These are phyloP conservation scores for Claviceps humidiphila DNA, from an alignment of 2,329 filamentous ascomycete genomes.

Conservation along the genomic window DNA sequence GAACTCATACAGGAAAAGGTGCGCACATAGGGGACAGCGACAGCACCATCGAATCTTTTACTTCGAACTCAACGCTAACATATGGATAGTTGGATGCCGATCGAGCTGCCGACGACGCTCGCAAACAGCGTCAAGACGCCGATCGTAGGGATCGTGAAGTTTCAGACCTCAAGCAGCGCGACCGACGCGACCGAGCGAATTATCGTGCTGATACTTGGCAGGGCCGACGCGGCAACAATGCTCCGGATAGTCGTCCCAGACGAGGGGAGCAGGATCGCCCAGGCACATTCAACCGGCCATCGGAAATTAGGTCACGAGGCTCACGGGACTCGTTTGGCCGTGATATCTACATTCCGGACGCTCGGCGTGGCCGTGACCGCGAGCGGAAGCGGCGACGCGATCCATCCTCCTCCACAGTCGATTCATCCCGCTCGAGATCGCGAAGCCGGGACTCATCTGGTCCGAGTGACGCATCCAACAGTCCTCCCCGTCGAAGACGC, in stretches of 20 bases:
- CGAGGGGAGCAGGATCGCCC: conserved; percentile 30
- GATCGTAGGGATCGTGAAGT: conserved; percentile 59
- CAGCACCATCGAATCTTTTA: background rate
- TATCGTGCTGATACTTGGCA: conserved; percentile 41
- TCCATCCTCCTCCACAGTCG: conserved; percentile 22
- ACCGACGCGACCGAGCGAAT: conserved; percentile 40
- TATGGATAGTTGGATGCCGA: conserved; percentile 60
- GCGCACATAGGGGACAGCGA: conserved; percentile 9
- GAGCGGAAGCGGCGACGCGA: conserved; percentile 11
- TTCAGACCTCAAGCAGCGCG: conserved; percentile 52
- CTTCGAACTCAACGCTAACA: conserved; percentile 1
- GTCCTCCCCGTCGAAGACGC: conserved; percentile 20
- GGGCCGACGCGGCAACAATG: conserved; percentile 39
- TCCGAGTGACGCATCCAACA: conserved; percentile 19
- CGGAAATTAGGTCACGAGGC: conserved; percentile 29
- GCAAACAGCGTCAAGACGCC: conserved; percentile 57
- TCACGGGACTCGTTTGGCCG: conserved; percentile 31
- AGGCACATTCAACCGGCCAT: conserved; percentile 34
- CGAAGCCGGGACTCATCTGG: conserved; percentile 19
- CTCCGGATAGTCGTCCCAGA: conserved; percentile 28
- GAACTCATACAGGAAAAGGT: conserved; percentile 95
- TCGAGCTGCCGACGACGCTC: conserved; percentile 62
- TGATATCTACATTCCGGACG: conserved; percentile 40
- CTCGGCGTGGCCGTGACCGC: conserved; percentile 29
- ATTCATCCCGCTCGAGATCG: conserved; percentile 20